Conservation (phyloP, 495 filamentous ascomycete species). For the Aspergillus homomorphus region DNA sequence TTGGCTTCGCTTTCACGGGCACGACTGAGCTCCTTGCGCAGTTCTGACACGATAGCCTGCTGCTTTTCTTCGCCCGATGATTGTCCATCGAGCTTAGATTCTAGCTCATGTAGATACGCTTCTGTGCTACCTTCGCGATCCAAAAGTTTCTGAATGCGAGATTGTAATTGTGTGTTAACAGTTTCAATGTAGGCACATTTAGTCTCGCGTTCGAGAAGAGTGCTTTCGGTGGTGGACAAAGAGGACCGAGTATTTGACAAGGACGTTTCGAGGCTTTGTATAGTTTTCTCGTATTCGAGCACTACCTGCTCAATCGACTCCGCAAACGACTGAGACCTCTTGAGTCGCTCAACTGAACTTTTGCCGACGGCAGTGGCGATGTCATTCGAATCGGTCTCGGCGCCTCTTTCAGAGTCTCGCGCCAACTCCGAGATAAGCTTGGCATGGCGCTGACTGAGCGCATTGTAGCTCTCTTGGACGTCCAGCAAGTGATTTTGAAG, state of each 20-base stretch:
- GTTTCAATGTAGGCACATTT: constrained; percentile 90
- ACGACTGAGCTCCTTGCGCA: constrained; percentile 88
- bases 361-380: constrained; percentile 61
- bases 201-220: constrained; percentile 86
- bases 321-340: constrained; percentile 91
- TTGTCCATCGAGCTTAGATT: constrained; percentile 82
- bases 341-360: constrained; percentile 82
- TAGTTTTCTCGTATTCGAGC: constrained; percentile 97
- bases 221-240: constrained; percentile 78
- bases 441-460: constrained; percentile 86
- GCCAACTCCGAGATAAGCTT: constrained; percentile 93
- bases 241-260: constrained; percentile 85
- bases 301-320: constrained; percentile 95
- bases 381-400: constrained; percentile 57
- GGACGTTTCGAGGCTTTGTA: constrained; percentile 87
- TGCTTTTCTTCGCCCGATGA: constrained; percentile 93
- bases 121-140: constrained; percentile 89
- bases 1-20: constrained; percentile 84
- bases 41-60: constrained; percentile 73
- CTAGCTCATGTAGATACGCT: constrained; percentile 85
- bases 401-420: constrained; percentile 62
- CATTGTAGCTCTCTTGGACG: constrained; percentile 89
- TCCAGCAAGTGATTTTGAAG: constrained; percentile 93
- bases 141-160: constrained; percentile 80
- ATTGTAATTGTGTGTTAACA: constrained; percentile 82